Base-by-base conservation (phyloP, 306 rosid species). In the Phaseolus lunatus region DNA sequence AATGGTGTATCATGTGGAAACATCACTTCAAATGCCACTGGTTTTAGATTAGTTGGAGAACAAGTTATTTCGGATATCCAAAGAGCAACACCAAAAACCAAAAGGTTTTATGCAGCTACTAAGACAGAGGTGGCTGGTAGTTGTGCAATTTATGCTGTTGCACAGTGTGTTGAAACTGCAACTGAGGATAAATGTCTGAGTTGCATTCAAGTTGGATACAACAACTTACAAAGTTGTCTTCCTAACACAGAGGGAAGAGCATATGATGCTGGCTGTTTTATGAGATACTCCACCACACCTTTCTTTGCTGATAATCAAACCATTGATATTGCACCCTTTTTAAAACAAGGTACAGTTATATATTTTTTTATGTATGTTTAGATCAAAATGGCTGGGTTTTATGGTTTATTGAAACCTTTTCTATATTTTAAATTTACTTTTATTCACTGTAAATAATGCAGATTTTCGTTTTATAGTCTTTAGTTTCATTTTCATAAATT, bases 231-330 rank as follows among this genome's bases (percentile, higher is more conserved):
- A 4, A 41, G 22, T 53, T 90, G 96, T 26, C 79, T 85, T 70
- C 91, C 90, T 13, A 70, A 66, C 7, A 5, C 80, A 14, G 73
- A 82, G 18, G 96, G 86, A 3, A 82, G 84, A 31, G 85, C 96
- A 1, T 82, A 29, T 41, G 96, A 88, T 80, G 89, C 89, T 2
- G 95, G 95, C 0, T 90, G 95, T 43, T 90, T 90, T 53, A 64
- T 90, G 73, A 83, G 95, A 83, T 53, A 19, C 59, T 53, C 59
- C 13, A 20, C 14, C 14, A 53, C 13, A 9, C 59, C 59, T 20
- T 53, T 53, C 59, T 53, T 53, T 53, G 59, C 59, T 53, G 59
- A 9, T 53, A 53, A 20, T 53, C 59, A 53, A 10, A 53, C 27
- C 26, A 53, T 53, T 53, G 73, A 86, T 48, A 70, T 90, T 50